Percentiles rank a stretch among this genome's conserved stretches.
phyloP scores from a whole-genome alignment of 2,329 filamentous ascomycete genomes.

The Massarina eburnea region DNA sequence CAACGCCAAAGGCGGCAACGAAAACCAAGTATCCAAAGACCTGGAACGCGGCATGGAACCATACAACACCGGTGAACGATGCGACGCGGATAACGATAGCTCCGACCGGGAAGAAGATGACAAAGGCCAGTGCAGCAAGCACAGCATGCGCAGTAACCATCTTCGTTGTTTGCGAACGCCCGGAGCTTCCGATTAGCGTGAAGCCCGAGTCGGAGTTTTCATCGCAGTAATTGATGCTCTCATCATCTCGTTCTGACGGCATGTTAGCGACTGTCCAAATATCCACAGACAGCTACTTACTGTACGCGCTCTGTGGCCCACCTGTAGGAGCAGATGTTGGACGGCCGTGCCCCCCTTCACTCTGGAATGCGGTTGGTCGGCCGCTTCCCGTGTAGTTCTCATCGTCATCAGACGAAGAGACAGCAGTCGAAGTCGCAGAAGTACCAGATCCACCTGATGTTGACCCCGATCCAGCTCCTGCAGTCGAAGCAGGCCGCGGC shows the following conservation, averaged over 20 bases:
- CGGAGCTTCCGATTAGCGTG: constrained; percentile 14
- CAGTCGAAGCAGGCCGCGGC: constrained; percentile 26
- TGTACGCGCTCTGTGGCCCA: neutral
- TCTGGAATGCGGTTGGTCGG: constrained; percentile 1
- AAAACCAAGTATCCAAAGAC: constrained; percentile 51
- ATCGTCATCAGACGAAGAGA: constrained; percentile 7
- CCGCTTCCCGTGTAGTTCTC: constrained; percentile 4
- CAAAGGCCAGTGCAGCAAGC: constrained; percentile 48
- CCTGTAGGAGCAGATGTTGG: constrained; percentile 22
- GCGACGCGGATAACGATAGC: constrained; percentile 47
- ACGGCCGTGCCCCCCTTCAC: constrained; percentile 13
- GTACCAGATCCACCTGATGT: neutral
- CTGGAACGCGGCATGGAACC: constrained; percentile 52
- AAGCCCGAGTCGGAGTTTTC: constrained; percentile 22
- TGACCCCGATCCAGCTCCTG: neutral
- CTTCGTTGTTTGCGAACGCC: constrained; percentile 15
- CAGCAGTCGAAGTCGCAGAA: constrained; percentile 5
- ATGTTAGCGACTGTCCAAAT: neutral
- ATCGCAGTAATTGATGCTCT: constrained; percentile 34
- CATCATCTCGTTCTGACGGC: constrained; percentile 4
- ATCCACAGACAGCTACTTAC: constrained; percentile 1
- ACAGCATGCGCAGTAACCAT: constrained; percentile 49
- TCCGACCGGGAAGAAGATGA: constrained; percentile 49
- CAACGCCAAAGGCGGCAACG: constrained; percentile 54
- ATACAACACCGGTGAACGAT: constrained; percentile 46